These are phyloP conservation scores for Umbilicaria muhlenbergii DNA, from an alignment of 495 filamentous ascomycete species.

Conservation along the genomic window DNA sequence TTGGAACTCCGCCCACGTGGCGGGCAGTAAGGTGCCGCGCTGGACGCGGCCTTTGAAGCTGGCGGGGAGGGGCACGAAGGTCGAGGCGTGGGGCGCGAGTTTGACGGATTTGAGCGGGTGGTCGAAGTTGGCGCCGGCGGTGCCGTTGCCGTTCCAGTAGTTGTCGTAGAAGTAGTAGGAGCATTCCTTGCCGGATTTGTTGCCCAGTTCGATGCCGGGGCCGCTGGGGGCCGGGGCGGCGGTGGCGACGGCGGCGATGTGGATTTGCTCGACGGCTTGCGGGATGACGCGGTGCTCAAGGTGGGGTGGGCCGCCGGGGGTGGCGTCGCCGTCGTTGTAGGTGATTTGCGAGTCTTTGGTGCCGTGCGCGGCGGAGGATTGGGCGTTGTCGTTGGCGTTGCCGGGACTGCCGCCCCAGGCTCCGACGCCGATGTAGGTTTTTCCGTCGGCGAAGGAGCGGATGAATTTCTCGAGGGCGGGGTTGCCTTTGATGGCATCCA, in stretches of 20 bases:
- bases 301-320: slow-evolving; percentile 7
- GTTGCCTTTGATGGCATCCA: slow-evolving; percentile 21
- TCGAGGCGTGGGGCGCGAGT: slow-evolving; percentile 13
- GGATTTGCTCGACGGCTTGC: not conserved
- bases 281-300: not conserved
- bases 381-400: slow-evolving; percentile 5
- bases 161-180: slow-evolving; percentile 26
- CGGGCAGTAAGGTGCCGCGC: slow-evolving; percentile 21
- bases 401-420: slow-evolving; percentile 16
- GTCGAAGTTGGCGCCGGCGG: slow-evolving; percentile 28
- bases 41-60: slow-evolving; percentile 29
- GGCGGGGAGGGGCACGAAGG: slow-evolving; percentile 17
- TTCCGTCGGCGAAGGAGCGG: slow-evolving; percentile 24
- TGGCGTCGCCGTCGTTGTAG: slow-evolving; percentile 25
- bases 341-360: slow-evolving; percentile 23
- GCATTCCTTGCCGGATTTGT: slow-evolving; percentile 15
- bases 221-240: slow-evolving; percentile 5
- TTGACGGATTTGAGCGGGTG: slow-evolving; percentile 20
- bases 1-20: slow-evolving; percentile 30
- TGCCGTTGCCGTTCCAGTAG: slow-evolving; percentile 25
- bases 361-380: slow-evolving; percentile 18
- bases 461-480: slow-evolving; percentile 22
- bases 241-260: not conserved
- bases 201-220: slow-evolving; percentile 22
- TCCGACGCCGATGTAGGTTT: slow-evolving; percentile 28